Evolutionary conservation across 305 asterid species (phyloP).

Genomic region (Solanum hybrid): DNA sequence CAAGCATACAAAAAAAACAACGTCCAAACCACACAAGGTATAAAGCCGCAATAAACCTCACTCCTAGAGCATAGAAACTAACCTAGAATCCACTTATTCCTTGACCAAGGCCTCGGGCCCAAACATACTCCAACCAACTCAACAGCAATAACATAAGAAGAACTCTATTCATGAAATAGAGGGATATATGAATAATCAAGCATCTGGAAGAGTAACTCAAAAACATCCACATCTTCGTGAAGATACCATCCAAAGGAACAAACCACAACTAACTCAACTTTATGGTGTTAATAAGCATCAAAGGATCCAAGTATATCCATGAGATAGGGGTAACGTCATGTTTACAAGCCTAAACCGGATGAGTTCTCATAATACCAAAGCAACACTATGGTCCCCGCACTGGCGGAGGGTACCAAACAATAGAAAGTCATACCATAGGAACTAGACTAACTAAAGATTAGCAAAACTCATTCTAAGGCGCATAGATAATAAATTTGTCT

Average conservation of each 20-base stretch:
- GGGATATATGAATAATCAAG: background rate
- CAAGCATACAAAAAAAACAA: no score
- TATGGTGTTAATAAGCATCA: background rate
- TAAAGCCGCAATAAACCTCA: background rate
- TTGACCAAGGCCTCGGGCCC: background rate
- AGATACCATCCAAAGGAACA: background rate
- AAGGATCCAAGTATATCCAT: background rate
- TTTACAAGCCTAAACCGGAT: background rate
- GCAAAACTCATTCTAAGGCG: background rate
- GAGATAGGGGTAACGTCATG: background rate
- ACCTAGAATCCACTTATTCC: background rate
- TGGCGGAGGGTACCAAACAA: background rate
- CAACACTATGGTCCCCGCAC: background rate
- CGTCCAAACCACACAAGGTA: background rate
- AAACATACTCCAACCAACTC: background rate
- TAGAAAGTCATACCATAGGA: background rate
- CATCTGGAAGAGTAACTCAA: background rate
- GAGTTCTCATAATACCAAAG: background rate
- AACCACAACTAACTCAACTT: background rate
- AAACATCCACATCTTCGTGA: background rate
- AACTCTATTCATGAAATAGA: background rate
- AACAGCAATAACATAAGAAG: background rate
- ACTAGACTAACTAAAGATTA: background rate
- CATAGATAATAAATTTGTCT: background rate
- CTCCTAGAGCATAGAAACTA: background rate